Evolutionary conservation across 202 grass and related monocot genomes (phyloP), one percentile per base, ranked within the genome.

Genomic region (Schoenoplectus triqueter): DNA sequence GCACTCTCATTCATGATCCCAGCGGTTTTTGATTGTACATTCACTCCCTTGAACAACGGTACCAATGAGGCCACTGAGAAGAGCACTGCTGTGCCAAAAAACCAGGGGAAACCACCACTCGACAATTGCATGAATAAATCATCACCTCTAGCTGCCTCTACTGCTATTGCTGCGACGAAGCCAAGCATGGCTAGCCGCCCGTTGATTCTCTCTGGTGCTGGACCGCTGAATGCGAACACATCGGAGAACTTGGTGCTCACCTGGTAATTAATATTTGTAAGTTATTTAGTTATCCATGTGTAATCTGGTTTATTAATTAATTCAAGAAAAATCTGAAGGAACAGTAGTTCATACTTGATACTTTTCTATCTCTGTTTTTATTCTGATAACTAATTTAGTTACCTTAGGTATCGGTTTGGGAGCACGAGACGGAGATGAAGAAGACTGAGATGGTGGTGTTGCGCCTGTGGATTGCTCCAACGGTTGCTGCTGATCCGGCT

Each of bases 111-210:
- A 1, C 92, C 92, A 2, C 89, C 88, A 39, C 80, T 94, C 0
- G 56, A 22, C 0, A 75, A 85, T 82, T 94, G 89, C 8, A 57
- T 19, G 4, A 86, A 82, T 7, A 94, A 48, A 6, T 85, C 89
- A 0, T 19, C 86, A 0, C 89, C 92, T 3, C 57, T 64, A 1
- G 81, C 52, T 10, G 85, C 86, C 87, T 94, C 92, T 5, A 88
- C 92, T 10, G 75, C 86, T 11, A 91, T 59, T 49, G 92, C 89
- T 3, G 89, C 65, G 41, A 86, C 86, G 22, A 94, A 91, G 15
- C 89, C 92, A 6, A 91, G 60, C 92, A 91, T 94, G 40, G 92
- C 92, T 9, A 94, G 86, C 2, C 89, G 87, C 1, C 92, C 92
- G 48, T 94, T 94, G 88, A 93, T 93, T 57, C 86, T 64, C 70